Percentiles rank a stretch among this genome's conserved stretches.
phyloP scores from a whole-genome alignment of 352 stramenopile species.

The Saprolegnia diclina region DNA sequence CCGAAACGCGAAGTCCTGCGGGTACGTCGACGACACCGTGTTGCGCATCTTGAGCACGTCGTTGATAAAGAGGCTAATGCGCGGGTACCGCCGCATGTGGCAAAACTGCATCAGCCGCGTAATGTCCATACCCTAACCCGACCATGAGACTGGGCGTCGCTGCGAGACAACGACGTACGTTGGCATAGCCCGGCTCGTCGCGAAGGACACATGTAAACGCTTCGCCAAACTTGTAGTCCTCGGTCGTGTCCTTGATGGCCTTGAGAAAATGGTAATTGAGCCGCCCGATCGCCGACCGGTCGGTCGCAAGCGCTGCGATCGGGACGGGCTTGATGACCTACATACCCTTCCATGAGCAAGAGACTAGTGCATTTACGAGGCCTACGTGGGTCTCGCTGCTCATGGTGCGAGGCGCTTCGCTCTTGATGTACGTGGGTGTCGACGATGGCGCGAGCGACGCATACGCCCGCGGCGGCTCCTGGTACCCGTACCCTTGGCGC shows the following conservation, averaged over 20 bases:
- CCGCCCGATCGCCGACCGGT: neutral
- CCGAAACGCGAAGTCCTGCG: slow-evolving; percentile 1
- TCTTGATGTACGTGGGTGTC: neutral
- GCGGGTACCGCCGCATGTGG: slow-evolving; percentile 16
- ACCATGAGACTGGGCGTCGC: neutral
- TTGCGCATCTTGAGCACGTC: slow-evolving; percentile 16
- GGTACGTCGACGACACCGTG: slow-evolving; percentile 1
- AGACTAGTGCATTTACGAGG: neutral
- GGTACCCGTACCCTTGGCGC: neutral
- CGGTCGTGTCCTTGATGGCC: slow-evolving; percentile 1
- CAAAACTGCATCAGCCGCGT: slow-evolving; percentile 7
- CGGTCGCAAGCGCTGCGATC: neutral
- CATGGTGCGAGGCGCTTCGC: neutral
- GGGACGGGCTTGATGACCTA: neutral
- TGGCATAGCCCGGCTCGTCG: slow-evolving; percentile 6
- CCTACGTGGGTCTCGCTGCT: neutral
- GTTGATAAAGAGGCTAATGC: slow-evolving; percentile 4
- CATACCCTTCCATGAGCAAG: too few relatives aligned
- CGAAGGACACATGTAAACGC: slow-evolving; percentile 2
- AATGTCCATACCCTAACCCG: slow-evolving; percentile 21
- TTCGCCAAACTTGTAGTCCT: slow-evolving; percentile 1
- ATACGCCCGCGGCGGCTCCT: neutral
- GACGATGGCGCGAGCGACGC: neutral
- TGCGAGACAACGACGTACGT: neutral
- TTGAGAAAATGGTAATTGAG: slow-evolving; percentile 16